These are phyloP conservation scores for Cicer pinnatifidum DNA, from an alignment of 306 rosid genomes.

Conservation along the genomic window DNA sequence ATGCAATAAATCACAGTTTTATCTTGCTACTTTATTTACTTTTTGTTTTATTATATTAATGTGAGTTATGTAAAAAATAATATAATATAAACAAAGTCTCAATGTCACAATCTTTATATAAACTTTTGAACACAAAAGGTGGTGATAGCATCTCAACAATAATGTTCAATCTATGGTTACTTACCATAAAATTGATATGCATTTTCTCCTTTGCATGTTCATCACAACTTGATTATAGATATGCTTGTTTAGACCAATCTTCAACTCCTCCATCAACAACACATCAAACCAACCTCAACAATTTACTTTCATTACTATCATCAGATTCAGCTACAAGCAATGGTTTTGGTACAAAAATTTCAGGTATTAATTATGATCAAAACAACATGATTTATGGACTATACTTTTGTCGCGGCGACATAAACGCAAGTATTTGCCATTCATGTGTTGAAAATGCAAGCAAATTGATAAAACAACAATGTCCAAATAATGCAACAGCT, in stretches of 20 bases:
- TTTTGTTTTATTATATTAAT: neutral
- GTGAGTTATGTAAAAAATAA: too few relatives aligned
- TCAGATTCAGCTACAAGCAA: constrained; percentile 49
- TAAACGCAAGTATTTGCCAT: constrained; percentile 40
- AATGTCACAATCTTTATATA: neutral
- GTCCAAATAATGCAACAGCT: constrained; percentile 50
- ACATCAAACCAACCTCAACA: constrained; percentile 50
- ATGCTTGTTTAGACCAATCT: constrained; percentile 51
- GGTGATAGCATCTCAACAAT: constrained; percentile 1
- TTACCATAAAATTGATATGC: constrained; percentile 19
- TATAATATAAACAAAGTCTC: neutral
- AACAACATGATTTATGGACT: constrained; percentile 45
- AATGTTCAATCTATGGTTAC: constrained; percentile 39
- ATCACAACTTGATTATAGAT: constrained; percentile 43
- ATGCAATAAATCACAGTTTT: neutral
- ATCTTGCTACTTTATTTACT: neutral
- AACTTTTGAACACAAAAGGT: neutral
- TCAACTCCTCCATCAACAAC: constrained; percentile 32
- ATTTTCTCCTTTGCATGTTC: constrained; percentile 20
- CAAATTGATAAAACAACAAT: constrained; percentile 44
- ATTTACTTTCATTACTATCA: constrained; percentile 35
- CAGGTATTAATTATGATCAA: constrained; percentile 19
- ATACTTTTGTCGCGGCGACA: constrained; percentile 52
- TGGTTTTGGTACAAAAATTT: constrained; percentile 45
- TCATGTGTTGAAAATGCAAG: constrained; percentile 46